Evolutionary conservation across 2,329 filamentous ascomycete genomes (phyloP).

Genomic region (Lojkania enalia): DNA sequence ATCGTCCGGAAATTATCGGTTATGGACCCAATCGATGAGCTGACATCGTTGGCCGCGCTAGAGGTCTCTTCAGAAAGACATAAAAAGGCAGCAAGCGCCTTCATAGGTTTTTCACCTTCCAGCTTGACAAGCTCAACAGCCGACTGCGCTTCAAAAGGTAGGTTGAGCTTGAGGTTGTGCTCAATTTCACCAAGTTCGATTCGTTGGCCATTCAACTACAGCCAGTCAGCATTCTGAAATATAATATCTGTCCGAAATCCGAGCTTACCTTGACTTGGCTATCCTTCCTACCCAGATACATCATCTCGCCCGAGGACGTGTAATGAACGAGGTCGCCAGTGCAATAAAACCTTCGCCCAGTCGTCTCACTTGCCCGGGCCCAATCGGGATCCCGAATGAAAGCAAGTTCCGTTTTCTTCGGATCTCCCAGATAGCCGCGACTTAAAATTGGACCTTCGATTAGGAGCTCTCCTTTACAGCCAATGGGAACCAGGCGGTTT

Average conservation of each 20-base stretch:
- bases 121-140: slow-evolving; percentile 49
- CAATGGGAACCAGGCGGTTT: slow-evolving; percentile 38
- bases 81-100: slow-evolving; percentile 35
- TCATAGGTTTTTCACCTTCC: slow-evolving; percentile 26
- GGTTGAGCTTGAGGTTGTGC: slow-evolving; percentile 45
- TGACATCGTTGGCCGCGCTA: slow-evolving; percentile 27
- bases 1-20: slow-evolving; percentile 19
- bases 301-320: slow-evolving; percentile 33
- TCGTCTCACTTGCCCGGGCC: slow-evolving; percentile 22
- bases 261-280: slow-evolving; percentile 40
- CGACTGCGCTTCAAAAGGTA: slow-evolving; percentile 43
- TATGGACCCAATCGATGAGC: slow-evolving; percentile 26
- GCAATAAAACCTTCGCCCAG: slow-evolving; percentile 33
- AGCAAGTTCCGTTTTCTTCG: slow-evolving; percentile 32
- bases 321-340: slow-evolving; percentile 41
- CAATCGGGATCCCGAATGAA: slow-evolving; percentile 37
- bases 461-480: slow-evolving; percentile 39
- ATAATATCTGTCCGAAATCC: no score
- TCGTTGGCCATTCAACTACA: slow-evolving; percentile 43
- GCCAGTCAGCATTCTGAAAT: slow-evolving; percentile 24
- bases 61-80: slow-evolving; percentile 20
- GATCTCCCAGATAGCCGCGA: slow-evolving; percentile 36
- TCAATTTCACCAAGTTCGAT: slow-evolving; percentile 53
- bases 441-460: slow-evolving; percentile 42
- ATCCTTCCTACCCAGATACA: slow-evolving; percentile 40